Conservation (phyloP, 2,329 filamentous ascomycete genomes). For the Emericellopsis cladophorae region DNA sequence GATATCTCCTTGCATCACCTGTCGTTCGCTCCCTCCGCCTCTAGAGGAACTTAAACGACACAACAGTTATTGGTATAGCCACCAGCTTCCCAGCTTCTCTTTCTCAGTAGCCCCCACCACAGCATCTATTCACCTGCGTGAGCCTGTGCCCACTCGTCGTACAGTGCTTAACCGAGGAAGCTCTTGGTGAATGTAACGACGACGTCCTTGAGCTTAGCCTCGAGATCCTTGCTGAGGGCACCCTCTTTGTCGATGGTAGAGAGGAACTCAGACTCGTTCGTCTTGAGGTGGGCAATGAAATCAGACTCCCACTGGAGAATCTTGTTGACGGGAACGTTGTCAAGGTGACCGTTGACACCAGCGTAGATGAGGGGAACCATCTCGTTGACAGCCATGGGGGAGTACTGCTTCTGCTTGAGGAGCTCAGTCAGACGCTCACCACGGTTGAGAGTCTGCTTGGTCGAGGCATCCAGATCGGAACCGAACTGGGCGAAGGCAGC, state of each 20-base stretch:
- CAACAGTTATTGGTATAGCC: constrained; percentile 29
- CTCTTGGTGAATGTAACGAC: constrained; percentile 81
- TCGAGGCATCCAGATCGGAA: constrained; percentile 97
- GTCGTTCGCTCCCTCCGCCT: constrained; percentile 29
- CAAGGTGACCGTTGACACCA: constrained; percentile 95
- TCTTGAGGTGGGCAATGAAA: constrained; percentile 85
- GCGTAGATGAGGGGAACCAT: constrained; percentile 99
- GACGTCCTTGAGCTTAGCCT: constrained; percentile 68
- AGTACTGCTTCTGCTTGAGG: constrained; percentile 99
- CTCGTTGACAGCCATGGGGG: constrained; percentile 96
- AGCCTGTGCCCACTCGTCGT: constrained; percentile 13
- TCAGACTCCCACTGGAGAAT: constrained; percentile 89
- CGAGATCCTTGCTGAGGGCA: constrained; percentile 86
- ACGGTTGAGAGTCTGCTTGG: constrained; percentile 96
- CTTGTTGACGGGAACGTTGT: constrained; percentile 79
- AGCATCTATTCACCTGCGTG: constrained; percentile 9
- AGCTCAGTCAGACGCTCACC: constrained; percentile 98
- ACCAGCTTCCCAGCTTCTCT: constrained; percentile 21
- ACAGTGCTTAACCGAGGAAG: constrained; percentile 50
- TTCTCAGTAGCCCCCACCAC: constrained; percentile 9
- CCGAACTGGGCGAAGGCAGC: constrained; percentile 99
- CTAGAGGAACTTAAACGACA: constrained; percentile 33
- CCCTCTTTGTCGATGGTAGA: constrained; percentile 91
- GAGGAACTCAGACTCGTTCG: constrained; percentile 75
- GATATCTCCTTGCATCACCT: constrained; percentile 30